Base-by-base conservation (phyloP, 2,329 filamentous ascomycete species). In the Aschersonia sp. region DNA sequence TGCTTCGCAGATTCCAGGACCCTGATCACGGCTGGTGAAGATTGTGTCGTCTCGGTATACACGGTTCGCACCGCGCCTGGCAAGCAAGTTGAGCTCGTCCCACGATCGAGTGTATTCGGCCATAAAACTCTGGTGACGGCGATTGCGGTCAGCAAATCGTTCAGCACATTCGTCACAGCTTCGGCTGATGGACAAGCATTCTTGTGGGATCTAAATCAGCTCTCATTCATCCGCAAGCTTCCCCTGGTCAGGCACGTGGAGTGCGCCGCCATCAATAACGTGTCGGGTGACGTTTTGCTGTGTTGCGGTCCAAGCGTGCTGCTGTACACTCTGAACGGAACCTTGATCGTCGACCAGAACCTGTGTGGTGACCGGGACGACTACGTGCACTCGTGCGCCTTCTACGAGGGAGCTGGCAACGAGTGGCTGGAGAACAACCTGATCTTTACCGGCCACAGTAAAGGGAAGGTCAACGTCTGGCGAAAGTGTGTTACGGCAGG, bases 171-270 rank as follows among this genome's bases (percentile, higher is more conserved):
- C 47, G 73, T 97, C 3, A 94, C 89, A 1, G 84, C 85, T 1
- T 89, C 85, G 0, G 75, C 75, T 0, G 87, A 94, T 58, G 89
- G 89, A 0, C 81, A 86, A 40, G 81, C 89, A 9, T 81, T 94
- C 58, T 71, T 97, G 3, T 98, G 92, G 92, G 92, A 97, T 61
- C 73, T 98, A 4, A 98, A 97, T 62, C 80, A 87, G 12, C 77
- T 89, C 9, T 85, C 88, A 47, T 94, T 95, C 58, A 82, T 97
- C 5, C 79, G 88, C 43, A 84, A 80, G 62, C 70, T 91, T 29
- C 80, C 80, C 0, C 63, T 72, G 12, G 71, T 72, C 3, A 72
- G 77, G 4, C 65, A 72, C 0, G 69, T 78, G 2, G 78, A 94
- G 65, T 91, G 85, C 54, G 87, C 88, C 1, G 75, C 77, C 9